Evolutionary conservation across 1,284 basidiomycete genomes (phyloP).

Genomic region (Vanrija sp.): DNA sequence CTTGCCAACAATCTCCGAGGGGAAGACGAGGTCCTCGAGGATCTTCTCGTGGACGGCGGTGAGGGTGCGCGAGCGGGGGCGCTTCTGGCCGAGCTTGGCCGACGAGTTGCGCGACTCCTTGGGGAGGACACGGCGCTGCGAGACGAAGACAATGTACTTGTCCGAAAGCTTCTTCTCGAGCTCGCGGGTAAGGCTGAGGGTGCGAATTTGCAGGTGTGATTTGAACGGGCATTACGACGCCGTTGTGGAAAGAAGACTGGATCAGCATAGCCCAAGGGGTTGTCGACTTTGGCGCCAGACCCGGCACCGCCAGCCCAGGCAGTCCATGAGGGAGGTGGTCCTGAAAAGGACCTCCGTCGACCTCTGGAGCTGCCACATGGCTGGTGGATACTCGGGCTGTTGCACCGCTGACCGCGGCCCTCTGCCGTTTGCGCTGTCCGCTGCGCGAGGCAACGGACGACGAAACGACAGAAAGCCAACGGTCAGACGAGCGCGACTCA

Average conservation of each 20-base stretch:
- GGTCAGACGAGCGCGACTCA: slow-evolving; percentile 51
- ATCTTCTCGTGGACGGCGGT: slow-evolving; percentile 97
- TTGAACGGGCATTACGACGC: slow-evolving; percentile 16
- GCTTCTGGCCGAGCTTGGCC: slow-evolving; percentile 76
- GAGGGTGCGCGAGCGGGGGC: slow-evolving; percentile 93
- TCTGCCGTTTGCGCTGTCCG: too few species aligned
- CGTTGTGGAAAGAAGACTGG: slow-evolving; percentile 7
- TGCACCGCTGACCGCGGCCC: too few species aligned
- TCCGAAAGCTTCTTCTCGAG: slow-evolving; percentile 97
- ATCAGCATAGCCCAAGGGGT: slow-evolving; percentile 2
- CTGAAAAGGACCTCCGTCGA: slow-evolving; percentile 50
- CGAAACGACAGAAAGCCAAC: neutral
- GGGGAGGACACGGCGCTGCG: slow-evolving; percentile 96
- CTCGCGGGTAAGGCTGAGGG: slow-evolving; percentile 84
- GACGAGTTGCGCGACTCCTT: slow-evolving; percentile 93
- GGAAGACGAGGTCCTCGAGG: slow-evolving; percentile 98
- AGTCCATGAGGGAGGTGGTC: slow-evolving; percentile 44
- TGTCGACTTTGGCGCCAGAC: neutral
- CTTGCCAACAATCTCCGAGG: slow-evolving; percentile 98
- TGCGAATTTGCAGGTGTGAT: slow-evolving; percentile 1
- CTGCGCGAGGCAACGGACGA: neutral
- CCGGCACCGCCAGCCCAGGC: slow-evolving; percentile 13
- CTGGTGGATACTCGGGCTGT: too few species aligned
- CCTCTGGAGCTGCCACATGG: slow-evolving; percentile 18
- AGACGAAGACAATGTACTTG: slow-evolving; percentile 97